Conservation (phyloP, 2,329 filamentous ascomycete species). For the Aspergillus fischeri region DNA sequence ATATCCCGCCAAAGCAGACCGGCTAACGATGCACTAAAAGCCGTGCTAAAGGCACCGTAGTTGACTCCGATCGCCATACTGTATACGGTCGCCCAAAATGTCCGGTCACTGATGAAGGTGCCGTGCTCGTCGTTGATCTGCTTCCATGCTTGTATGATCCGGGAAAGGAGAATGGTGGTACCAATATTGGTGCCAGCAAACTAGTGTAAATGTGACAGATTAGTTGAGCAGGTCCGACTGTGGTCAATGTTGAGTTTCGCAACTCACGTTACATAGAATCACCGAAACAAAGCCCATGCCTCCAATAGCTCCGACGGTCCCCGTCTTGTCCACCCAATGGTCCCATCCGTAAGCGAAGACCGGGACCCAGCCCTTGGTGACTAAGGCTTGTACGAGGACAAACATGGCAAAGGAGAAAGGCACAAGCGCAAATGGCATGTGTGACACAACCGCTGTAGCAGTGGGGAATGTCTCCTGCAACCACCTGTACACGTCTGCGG, state of each 20-base stretch:
- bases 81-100: conserved; percentile 71
- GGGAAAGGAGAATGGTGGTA: conserved; percentile 67
- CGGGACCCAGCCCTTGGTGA: conserved; percentile 69
- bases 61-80: conserved; percentile 72
- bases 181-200: conserved; percentile 76
- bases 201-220: conserved; percentile 36
- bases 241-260: neutral
- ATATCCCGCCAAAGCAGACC: conserved; percentile 72
- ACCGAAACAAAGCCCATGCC: conserved; percentile 72
- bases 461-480: conserved; percentile 68
- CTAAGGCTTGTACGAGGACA: conserved; percentile 66
- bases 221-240: conserved; percentile 5
- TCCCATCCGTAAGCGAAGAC: conserved; percentile 72
- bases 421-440: conserved; percentile 64
- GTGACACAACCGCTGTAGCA: conserved; percentile 58
- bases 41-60: conserved; percentile 68
- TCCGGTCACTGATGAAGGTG: conserved; percentile 56
- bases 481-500: conserved; percentile 51
- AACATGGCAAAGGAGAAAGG: conserved; percentile 74
- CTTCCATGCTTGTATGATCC: conserved; percentile 66
- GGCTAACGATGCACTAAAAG: conserved; percentile 67
- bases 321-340: conserved; percentile 66
- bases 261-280: conserved; percentile 66
- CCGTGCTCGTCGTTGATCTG: conserved; percentile 50
- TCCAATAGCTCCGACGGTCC: conserved; percentile 63